Evolutionary conservation across 208 protist genomes (phyloP).

Genomic region (Trypanosoma brucei): DNA sequence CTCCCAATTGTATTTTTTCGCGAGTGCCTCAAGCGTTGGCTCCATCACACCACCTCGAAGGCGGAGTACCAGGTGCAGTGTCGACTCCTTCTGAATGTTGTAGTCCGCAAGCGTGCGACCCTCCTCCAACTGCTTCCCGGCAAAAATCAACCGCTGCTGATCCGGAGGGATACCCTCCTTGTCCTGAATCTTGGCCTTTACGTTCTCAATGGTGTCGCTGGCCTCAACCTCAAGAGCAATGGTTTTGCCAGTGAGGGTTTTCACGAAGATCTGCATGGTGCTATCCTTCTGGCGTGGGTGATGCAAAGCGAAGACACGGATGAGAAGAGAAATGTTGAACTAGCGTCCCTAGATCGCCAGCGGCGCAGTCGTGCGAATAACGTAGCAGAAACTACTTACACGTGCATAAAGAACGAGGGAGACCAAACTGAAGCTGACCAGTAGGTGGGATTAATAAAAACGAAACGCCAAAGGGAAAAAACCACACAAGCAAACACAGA

Average conservation of each 20-base stretch:
- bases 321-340: neutral
- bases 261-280: constrained; percentile 95
- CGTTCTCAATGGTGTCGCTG: constrained; percentile 92
- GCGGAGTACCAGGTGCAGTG: constrained; percentile 97
- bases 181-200: constrained; percentile 98
- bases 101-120: constrained; percentile 97
- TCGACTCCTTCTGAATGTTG: constrained; percentile 99
- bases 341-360: too few relatives aligned
- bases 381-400: too few relatives aligned
- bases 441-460: constrained; percentile 9
- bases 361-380: too few relatives aligned
- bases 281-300: neutral
- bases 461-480: constrained; percentile 11
- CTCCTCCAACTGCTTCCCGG: constrained; percentile 97
- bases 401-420: too few relatives aligned
- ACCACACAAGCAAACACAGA: constrained; percentile 83
- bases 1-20: constrained; percentile 98
- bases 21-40: constrained; percentile 95
- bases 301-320: neutral
- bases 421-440: too few relatives aligned
- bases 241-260: constrained; percentile 97
- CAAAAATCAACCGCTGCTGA: constrained; percentile 93
- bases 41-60: constrained; percentile 94
- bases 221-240: constrained; percentile 98
- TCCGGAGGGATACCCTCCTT: constrained; percentile 97